Conservation (phyloP, 306 rosid genomes). For the Sicyos edulis region DNA sequence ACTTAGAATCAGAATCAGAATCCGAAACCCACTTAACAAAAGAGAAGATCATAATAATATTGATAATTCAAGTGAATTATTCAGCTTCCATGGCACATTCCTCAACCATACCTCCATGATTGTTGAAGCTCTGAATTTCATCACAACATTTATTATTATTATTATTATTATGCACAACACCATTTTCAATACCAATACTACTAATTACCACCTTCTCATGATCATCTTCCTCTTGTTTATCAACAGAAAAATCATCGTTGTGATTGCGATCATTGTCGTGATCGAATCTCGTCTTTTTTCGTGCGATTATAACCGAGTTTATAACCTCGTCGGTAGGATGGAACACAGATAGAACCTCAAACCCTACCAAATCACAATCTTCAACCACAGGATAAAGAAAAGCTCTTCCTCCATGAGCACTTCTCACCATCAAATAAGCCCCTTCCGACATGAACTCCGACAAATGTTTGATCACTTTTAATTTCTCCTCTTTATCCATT, state of each 20-base stretch:
- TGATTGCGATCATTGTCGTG: neutral
- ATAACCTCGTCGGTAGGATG: constrained; percentile 80
- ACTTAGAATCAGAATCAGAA: neutral
- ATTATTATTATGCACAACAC: constrained; percentile 30
- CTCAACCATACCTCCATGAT: constrained; percentile 45
- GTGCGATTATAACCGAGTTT: constrained; percentile 67
- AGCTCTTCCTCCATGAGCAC: constrained; percentile 85
- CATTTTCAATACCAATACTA: neutral
- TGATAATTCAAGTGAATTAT: constrained; percentile 9
- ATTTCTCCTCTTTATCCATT: constrained; percentile 60
- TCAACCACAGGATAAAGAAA: constrained; percentile 84
- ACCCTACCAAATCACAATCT: constrained; percentile 52
- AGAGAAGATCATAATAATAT: neutral
- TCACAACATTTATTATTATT: constrained; percentile 45
- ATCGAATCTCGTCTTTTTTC: constrained; percentile 22
- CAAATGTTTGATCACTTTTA: constrained; percentile 49
- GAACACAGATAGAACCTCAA: constrained; percentile 64
- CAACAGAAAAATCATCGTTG: constrained; percentile 14
- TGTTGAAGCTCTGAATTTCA: constrained; percentile 52
- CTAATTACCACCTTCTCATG: constrained; percentile 29
- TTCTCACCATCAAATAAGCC: constrained; percentile 66
- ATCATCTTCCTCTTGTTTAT: neutral
- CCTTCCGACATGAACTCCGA: constrained; percentile 58
- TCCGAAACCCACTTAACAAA: constrained; percentile 11
- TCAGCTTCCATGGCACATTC: constrained; percentile 27